Conservation (phyloP, 1,284 basidiomycete species). For the Ustilago trichophora region DNA sequence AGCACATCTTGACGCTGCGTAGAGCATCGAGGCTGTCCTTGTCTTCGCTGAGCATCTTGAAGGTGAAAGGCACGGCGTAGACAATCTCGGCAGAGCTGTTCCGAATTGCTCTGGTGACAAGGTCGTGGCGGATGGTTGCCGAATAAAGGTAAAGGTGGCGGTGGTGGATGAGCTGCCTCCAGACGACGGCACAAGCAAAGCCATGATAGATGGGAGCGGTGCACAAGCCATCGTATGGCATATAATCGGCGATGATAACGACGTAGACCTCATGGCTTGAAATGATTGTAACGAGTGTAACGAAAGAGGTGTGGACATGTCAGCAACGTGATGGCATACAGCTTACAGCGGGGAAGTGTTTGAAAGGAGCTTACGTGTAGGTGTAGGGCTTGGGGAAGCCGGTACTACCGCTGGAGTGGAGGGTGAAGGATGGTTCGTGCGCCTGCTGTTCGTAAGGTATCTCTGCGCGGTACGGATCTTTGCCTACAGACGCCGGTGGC, state of each 20-base stretch:
- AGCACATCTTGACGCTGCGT: constrained; percentile 70
- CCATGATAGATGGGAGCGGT: constrained; percentile 47
- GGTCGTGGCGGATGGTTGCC: constrained; percentile 20
- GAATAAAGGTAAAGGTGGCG: constrained; percentile 31
- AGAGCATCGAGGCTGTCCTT: constrained; percentile 70
- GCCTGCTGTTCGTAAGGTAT: constrained; percentile 18
- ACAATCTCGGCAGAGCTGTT: constrained; percentile 24
- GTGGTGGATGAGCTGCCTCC: constrained; percentile 27
- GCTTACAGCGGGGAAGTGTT: no score
- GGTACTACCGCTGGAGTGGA: constrained; percentile 50
- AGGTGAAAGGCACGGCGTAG: constrained; percentile 69
- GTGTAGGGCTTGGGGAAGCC: constrained; percentile 42
- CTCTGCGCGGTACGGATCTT: constrained; percentile 11
- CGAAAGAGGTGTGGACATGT: no score
- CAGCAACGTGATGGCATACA: no score
- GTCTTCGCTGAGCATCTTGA: constrained; percentile 71
- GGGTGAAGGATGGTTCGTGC: constrained; percentile 13
- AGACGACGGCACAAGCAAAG: constrained; percentile 25
- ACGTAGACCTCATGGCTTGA: constrained; percentile 31
- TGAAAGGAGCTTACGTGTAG: constrained; percentile 9
- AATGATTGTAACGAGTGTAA: no score
- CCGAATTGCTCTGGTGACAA: constrained; percentile 8
- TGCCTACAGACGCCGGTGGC: constrained; percentile 1
- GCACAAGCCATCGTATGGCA: constrained; percentile 24
- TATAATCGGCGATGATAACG: constrained; percentile 14